phyloP scores from a whole-genome alignment of 495 filamentous ascomycete genomes.

The Aspergillus cristatus region DNA sequence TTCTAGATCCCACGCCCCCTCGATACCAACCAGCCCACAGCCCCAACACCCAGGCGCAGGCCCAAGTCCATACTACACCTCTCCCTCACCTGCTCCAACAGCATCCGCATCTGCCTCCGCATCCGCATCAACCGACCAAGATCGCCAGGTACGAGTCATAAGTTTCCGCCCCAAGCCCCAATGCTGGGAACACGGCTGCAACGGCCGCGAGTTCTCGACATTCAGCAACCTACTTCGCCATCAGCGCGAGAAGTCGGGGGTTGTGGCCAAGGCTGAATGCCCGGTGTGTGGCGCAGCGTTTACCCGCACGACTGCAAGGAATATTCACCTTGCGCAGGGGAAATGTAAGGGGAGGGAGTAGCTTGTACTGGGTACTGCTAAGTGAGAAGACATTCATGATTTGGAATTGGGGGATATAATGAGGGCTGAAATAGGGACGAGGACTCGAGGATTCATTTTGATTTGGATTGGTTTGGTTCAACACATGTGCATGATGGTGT shows the following conservation, averaged over 20 bases:
- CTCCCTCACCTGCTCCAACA: too few relatives aligned
- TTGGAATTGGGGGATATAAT: too few relatives aligned
- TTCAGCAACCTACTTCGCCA: slow-evolving; percentile 91
- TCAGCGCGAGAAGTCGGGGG: slow-evolving; percentile 89
- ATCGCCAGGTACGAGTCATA: slow-evolving; percentile 57
- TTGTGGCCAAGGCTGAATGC: slow-evolving; percentile 76
- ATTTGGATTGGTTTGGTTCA: not conserved
- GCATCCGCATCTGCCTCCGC: slow-evolving; percentile 15
- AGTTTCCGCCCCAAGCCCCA: slow-evolving; percentile 77
- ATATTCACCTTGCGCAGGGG: slow-evolving; percentile 79
- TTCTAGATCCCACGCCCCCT: slow-evolving; percentile 16
- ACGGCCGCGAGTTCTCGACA: slow-evolving; percentile 86
- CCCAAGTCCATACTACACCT: too few relatives aligned
- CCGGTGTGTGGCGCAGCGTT: slow-evolving; percentile 86
- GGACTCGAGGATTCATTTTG: not conserved
- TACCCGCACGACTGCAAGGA: slow-evolving; percentile 81
- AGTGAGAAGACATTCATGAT: too few relatives aligned
- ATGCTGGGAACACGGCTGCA: slow-evolving; percentile 94
- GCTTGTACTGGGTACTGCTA: too few relatives aligned
- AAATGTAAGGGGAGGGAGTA: slow-evolving; percentile 63
- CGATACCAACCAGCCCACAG: slow-evolving; percentile 20
- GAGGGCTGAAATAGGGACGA: too few relatives aligned
- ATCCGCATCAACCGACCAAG: slow-evolving; percentile 18
- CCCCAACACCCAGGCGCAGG: slow-evolving; percentile 12
- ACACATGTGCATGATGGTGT: too few relatives aligned